Base-by-base conservation (phyloP, 768 basidiomycete genomes). In the Lanmaoa pseudosensibilis region DNA sequence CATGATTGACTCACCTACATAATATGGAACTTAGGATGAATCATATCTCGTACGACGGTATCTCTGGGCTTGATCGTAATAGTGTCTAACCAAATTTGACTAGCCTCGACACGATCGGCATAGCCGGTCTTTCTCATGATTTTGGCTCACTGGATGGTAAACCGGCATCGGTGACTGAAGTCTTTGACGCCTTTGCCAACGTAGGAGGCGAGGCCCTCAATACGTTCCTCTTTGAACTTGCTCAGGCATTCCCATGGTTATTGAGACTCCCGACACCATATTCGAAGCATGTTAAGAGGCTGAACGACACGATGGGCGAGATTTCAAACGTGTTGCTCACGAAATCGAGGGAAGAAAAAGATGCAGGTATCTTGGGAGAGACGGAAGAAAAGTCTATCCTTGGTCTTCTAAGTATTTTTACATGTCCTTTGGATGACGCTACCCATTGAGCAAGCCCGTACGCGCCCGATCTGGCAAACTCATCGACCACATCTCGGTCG, bases 361-460 rank as follows among this genome's bases (percentile, higher is more conserved):
- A 68, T 7, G 68, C 61, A 1, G 63, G 62, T 8, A 64, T 61
- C 15, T 56, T 65, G 48, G 71, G 65, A 12, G 69, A 63, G 19
- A 65, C 58, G 10, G 69, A 65, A 25, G 75, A 75, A 30, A 73
- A 69, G 46, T 75, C 74, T 15, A 70, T 77, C 46, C 73, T 78
- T 37, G 76, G 75, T 15, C 47, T 76, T 37, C 54, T 78, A n/a
- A 62, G 77, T 77, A 61, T 21, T 67, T 62, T 10, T 6, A 15
- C 5, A 15, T 36, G 0, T 34, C 19, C 25, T 25, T 8, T 0
- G 54, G 85, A 88, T 62, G 82, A 85, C 54, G 66, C 83, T 2
- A 76, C 13, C 86, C 85, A 0, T 74, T 88, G n/a, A 74, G 74
- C 12, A 62, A 65, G 2, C 83, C 84, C 5, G 62, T 86, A n/a